Evolutionary conservation across 257 asterid genomes (phyloP), one percentile per base, ranked within the genome.

Genomic region (Rehmannia glutinosa): DNA sequence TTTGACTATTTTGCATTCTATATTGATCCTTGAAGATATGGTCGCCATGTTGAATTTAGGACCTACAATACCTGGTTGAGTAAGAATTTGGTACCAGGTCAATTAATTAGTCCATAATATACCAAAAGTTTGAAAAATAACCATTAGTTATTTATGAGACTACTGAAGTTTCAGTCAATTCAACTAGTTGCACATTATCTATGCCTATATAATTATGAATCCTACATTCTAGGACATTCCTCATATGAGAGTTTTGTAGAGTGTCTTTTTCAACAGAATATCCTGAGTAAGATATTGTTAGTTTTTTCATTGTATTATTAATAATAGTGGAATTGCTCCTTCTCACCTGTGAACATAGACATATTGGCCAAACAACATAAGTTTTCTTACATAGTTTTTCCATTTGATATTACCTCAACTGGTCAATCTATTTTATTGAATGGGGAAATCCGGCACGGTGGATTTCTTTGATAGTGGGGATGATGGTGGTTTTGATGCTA

Each of bases 401-500:
- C n/a, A n/a, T n/a, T n/a, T n/a, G n/a, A n/a, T n/a, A n/a, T n/a
- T n/a, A n/a, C n/a, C n/a, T n/a, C n/a, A 4, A 17, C 21, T 23
- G 21, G 25, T 24, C 28, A 36, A 32, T 8, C 27, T 35, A n/a
- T 39, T 39, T 11, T 3, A 41, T 43, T 43, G 24, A 8, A 78
- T 75, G 86, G 74, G 62, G 47, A 60, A 32, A 20, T 10, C 30
- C 13, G 55, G 27, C 23, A 24, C 71, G 5, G 47, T 39, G 43
- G 27, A 35, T 49, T 15, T 17, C 39, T 39, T 9, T 10, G 72
- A 45, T 32, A 11, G 3, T 2, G 15, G 54, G 11, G 73, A 60
- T 8, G 73, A 23, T 46, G 43, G 36, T 3, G 70, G 75, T 30
- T 86, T 81, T 70, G 92, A 85, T 72, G 92, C 75, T 16, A 75